Base-by-base conservation (phyloP, 1,139 yeast genomes). In the Yamadazyma sp. region DNA sequence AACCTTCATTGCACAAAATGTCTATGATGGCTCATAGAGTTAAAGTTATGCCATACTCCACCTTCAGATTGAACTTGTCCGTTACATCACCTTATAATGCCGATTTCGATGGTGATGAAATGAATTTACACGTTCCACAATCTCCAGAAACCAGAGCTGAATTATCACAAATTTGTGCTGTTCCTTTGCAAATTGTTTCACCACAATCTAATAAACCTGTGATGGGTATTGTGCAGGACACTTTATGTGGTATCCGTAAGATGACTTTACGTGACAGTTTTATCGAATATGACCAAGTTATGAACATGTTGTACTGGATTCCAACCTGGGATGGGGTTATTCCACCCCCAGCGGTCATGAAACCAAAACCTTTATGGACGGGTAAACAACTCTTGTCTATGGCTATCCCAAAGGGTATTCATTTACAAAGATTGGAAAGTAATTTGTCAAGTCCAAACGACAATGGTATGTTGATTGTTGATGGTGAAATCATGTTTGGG, bases 1-100 rank as follows among this genome's bases (percentile, higher is more conserved):
- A 94, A 71, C 98, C 99, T 39, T 92, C 98, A 26, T 75, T 94
- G 66, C 99, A 94, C 70, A 94, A 94, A 67, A 92, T 94, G 98
- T 89, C 98, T 45, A 94, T 94, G 98, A 94, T 94, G 98, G 96
- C 97, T n/a, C 99, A 94, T 62, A 80, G 97, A 69, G 98, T 92
- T 30, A 89, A 87, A 61, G 98, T 92, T 38, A 91, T 94, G 96
- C 99, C 99, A 11, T 94, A 91, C 61, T 91, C 98, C 4, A 92
- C 99, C 0, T 94, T 94, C 73, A 83, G 99, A 69, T 75, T 94
- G 69, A 94, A 92, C 61, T 73, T 94, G 61, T 92, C 98, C 12
- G 98, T 92, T 37, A 92, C 98, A 0, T 88, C 98, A 12, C 99
- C 99, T 18, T 94, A 94, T 68, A 94, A 94, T 69, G 99, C 99